Conservation (phyloP, 495 filamentous ascomycete genomes). For the Aspergillus carlsbadensis region DNA sequence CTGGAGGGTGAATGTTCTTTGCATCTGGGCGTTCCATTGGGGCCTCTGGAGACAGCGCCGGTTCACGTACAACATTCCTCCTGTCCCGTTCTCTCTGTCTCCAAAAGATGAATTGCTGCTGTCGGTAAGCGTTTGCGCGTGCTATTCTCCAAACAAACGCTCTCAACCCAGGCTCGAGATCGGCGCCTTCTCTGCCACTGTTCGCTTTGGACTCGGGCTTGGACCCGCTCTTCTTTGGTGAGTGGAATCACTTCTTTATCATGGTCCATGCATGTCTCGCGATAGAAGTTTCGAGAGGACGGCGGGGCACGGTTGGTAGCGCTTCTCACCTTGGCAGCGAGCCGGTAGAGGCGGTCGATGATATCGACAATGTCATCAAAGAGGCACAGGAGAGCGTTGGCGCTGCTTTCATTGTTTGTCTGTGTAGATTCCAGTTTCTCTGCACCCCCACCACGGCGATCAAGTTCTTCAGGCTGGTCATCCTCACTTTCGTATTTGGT, state of each 20-base stretch:
- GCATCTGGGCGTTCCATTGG: no score
- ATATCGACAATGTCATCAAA: conserved; percentile 1
- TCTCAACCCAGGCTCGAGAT: background rate
- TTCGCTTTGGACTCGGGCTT: background rate
- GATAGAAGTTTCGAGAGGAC: background rate
- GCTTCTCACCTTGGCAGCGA: background rate
- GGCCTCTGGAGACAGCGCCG: no score
- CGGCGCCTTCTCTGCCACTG: background rate
- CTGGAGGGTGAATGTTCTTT: no score
- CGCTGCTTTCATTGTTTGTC: background rate
- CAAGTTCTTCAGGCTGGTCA: no score
- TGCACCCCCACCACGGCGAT: no score
- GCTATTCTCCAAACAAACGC: background rate
- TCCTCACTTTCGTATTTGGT: background rate
- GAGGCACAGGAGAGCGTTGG: background rate
- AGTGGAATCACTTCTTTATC: background rate
- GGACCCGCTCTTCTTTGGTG: background rate
- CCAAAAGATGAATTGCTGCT: conserved; percentile 8
- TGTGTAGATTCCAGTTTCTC: background rate
- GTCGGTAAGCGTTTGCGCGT: background rate
- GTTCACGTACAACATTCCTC: background rate
- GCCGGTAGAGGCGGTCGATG: background rate
- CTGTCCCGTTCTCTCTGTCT: conserved; percentile 2
- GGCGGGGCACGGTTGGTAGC: background rate
- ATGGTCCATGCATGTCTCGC: background rate